phyloP scores from a whole-genome alignment of 140 eudicot genomes.

The Senecio squalidus region DNA sequence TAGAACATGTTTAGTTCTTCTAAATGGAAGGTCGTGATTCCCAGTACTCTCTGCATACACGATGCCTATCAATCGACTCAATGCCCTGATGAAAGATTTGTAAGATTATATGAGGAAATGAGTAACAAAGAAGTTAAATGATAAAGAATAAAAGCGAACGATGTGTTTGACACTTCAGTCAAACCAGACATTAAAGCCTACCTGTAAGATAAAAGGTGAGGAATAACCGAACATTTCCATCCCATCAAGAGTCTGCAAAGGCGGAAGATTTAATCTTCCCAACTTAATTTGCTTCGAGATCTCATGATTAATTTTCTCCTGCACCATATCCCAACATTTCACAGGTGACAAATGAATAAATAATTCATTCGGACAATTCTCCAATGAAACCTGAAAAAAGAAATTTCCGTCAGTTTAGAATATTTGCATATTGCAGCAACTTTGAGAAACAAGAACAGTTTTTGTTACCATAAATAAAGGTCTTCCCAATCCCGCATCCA shows the following conservation, averaged over 20 bases:
- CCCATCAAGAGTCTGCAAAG: constrained; percentile 81
- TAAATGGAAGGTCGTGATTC: too few species aligned
- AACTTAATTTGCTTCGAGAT: constrained; percentile 59
- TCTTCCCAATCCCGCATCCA: constrained; percentile 70
- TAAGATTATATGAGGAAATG: not conserved
- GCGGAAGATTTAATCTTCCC: constrained; percentile 55
- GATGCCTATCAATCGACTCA: constrained; percentile 47
- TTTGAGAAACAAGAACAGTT: not conserved
- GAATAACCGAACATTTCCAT: constrained; percentile 82
- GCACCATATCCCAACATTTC: constrained; percentile 83
- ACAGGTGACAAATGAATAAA: constrained; percentile 51
- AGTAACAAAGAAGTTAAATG: not conserved
- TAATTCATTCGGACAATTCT: constrained; percentile 55
- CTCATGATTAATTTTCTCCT: constrained; percentile 71
- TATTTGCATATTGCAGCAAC: not conserved
- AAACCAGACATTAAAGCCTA: constrained; percentile 5
- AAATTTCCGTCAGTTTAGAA: not conserved
- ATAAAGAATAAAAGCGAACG: too few species aligned
- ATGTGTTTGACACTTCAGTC: too few species aligned
- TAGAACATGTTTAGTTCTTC: too few species aligned
- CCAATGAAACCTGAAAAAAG: constrained; percentile 54
- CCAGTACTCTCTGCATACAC: constrained; percentile 61
- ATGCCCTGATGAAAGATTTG: constrained; percentile 32
- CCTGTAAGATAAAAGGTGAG: constrained; percentile 74
- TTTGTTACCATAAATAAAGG: constrained; percentile 78